These are phyloP conservation scores for Malassezia slooffiae DNA, from an alignment of 1,284 basidiomycete species.

Conservation along the genomic window DNA sequence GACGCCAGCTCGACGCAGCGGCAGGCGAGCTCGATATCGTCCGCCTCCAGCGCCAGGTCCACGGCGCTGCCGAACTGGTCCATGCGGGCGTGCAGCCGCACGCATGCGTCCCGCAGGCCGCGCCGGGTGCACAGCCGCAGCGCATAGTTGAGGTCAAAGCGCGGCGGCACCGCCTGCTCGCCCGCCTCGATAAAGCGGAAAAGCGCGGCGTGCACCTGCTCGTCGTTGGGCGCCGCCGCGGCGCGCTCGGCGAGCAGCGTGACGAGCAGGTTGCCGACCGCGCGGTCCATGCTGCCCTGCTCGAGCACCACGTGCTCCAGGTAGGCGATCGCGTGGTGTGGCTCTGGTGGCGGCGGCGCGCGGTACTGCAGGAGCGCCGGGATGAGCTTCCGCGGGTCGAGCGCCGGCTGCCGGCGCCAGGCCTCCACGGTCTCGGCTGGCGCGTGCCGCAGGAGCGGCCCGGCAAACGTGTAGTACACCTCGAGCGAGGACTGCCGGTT, in stretches of 20 bases:
- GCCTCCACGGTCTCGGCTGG: constrained; percentile 81
- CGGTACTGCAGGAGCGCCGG: constrained; percentile 77
- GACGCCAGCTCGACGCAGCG: constrained; percentile 32
- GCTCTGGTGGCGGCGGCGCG: constrained; percentile 15
- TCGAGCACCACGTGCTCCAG: constrained; percentile 73
- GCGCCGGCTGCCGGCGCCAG: constrained; percentile 68
- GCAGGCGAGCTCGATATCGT: constrained; percentile 51
- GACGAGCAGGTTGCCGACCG: constrained; percentile 85
- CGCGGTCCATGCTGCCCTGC: constrained; percentile 65
- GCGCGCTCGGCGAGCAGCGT: constrained; percentile 61
- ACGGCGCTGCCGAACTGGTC: constrained; percentile 91
- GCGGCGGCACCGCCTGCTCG: constrained; percentile 70
- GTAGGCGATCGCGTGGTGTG: constrained; percentile 77
- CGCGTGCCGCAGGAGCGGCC: constrained; percentile 71
- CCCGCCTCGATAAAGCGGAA: constrained; percentile 72
- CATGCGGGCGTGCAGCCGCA: constrained; percentile 96
- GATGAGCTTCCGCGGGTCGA: constrained; percentile 74
- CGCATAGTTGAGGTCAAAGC: constrained; percentile 94
- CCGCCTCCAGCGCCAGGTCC: constrained; percentile 63
- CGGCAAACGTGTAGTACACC: constrained; percentile 83
- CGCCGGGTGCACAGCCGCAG: constrained; percentile 68
- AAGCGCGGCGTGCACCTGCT: constrained; percentile 55
- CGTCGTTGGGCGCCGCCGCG: constrained; percentile 6
- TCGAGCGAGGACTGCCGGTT: constrained; percentile 65
- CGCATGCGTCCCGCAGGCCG: constrained; percentile 74